Evolutionary conservation across 2,329 filamentous ascomycete species (phyloP).

Genomic region (Stenocarpella maydis): DNA sequence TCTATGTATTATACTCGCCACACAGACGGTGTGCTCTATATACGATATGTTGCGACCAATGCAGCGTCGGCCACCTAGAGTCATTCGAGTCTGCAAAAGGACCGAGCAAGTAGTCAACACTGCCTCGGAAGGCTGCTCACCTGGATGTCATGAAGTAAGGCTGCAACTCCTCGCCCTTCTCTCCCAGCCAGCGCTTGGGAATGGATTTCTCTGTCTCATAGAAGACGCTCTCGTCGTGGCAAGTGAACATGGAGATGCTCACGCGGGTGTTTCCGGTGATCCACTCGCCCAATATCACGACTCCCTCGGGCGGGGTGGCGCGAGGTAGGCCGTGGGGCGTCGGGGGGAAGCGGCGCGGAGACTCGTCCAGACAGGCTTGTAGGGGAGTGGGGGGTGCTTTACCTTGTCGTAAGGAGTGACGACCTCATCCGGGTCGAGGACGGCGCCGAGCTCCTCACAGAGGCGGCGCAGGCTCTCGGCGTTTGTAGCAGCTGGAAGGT

Average conservation of each 20-base stretch:
- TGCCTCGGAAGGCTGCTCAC: neutral
- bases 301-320: constrained; percentile 49
- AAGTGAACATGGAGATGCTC: constrained; percentile 55
- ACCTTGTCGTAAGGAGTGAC: constrained; percentile 51
- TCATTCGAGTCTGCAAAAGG: neutral
- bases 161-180: constrained; percentile 26
- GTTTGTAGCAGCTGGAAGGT: constrained; percentile 61
- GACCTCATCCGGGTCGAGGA: constrained; percentile 51
- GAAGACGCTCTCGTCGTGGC: constrained; percentile 52
- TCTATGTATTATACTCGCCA: constrained; percentile 52
- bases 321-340: constrained; percentile 55
- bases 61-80: constrained; percentile 37
- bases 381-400: constrained; percentile 50
- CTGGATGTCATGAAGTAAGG: neutral
- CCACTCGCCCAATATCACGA: constrained; percentile 47
- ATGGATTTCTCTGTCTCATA: constrained; percentile 47
- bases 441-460: constrained; percentile 54
- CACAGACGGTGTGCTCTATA: constrained; percentile 55
- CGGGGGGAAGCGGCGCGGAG: constrained; percentile 52
- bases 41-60: constrained; percentile 48
- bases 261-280: constrained; percentile 51
- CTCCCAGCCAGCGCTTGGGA: constrained; percentile 48
- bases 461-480: constrained; percentile 50
- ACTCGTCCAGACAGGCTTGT: constrained; percentile 54
- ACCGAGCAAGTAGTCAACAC: neutral